phyloP scores from a whole-genome alignment of 2,329 filamentous ascomycete genomes.

The Beauveria varroae region DNA sequence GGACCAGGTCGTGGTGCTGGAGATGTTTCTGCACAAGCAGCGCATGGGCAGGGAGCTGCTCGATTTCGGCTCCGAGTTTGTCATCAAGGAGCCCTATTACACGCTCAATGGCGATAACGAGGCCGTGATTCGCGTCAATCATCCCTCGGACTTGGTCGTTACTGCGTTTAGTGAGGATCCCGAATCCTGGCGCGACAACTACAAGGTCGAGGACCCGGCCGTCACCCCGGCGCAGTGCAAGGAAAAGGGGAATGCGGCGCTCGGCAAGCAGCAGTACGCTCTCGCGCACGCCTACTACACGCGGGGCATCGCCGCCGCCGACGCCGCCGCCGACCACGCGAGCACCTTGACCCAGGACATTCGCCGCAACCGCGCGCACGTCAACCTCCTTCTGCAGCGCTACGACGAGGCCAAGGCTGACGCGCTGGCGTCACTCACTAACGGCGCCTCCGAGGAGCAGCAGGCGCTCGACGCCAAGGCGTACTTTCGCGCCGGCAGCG shows the following conservation, averaged over 20 bases:
- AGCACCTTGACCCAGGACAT: constrained; percentile 23
- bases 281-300: constrained; percentile 21
- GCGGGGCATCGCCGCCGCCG: constrained; percentile 17
- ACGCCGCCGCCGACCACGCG: neutral
- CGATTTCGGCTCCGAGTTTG: constrained; percentile 25
- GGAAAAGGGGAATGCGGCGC: constrained; percentile 22
- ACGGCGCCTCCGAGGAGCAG: constrained; percentile 4
- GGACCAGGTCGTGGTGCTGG: constrained; percentile 21
- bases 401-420: constrained; percentile 25
- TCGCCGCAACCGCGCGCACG: constrained; percentile 23
- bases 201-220: neutral
- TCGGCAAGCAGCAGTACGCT: constrained; percentile 16
- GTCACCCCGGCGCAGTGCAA: constrained; percentile 18
- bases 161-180: constrained; percentile 9
- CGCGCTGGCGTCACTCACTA: constrained; percentile 23
- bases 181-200: constrained; percentile 15
- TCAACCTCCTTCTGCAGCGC: constrained; percentile 23
- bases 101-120: constrained; percentile 33
- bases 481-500: constrained; percentile 24
- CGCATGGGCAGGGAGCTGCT: constrained; percentile 25
- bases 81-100: constrained; percentile 44
- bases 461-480: constrained; percentile 24
- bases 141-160: constrained; percentile 24
- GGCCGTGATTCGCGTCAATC: constrained; percentile 30
- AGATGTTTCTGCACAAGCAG: constrained; percentile 27